Percentiles rank a stretch among this genome's conserved stretches.
These are phyloP conservation scores for Trichoderma koningii DNA, from an alignment of 2,329 filamentous ascomycete species.

Conservation along the genomic window DNA sequence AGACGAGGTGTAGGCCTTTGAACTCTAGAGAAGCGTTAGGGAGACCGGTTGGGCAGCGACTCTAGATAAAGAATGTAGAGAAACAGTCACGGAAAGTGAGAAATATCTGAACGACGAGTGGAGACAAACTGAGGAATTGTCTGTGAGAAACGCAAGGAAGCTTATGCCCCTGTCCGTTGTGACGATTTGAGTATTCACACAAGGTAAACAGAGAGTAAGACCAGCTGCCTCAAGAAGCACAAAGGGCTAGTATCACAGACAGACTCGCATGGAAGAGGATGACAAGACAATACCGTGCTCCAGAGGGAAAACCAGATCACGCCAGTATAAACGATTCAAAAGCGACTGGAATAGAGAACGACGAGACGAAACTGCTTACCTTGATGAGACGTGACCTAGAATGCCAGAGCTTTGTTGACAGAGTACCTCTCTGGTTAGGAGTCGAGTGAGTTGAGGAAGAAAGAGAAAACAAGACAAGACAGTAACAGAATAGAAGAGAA, in stretches of 20 bases:
- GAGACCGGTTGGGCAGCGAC: neutral
- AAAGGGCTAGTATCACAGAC: neutral
- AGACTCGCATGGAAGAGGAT: neutral
- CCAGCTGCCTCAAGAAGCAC: neutral
- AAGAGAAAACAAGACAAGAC: neutral
- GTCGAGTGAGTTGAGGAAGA: neutral
- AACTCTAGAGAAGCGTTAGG: neutral
- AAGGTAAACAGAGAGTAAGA: neutral
- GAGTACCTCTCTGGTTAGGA: neutral
- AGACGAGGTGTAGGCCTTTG: neutral
- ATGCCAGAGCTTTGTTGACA: neutral
- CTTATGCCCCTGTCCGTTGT: neutral
- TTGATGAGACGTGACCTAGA: neutral
- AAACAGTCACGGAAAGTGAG: neutral
- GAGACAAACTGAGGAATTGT: conserved; percentile 20
- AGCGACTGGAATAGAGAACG: neutral
- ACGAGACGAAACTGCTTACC: neutral
- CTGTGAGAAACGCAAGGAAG: neutral
- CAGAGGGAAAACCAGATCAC: neutral
- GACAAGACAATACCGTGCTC: no score
- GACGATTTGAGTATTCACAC: neutral
- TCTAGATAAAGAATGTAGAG: no score
- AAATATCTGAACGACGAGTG: neutral
- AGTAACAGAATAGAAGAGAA: conserved; percentile 3
- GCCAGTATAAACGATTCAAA: neutral